Conservation (phyloP, 2,329 filamentous ascomycete species). For the Beauveria asiatica region DNA sequence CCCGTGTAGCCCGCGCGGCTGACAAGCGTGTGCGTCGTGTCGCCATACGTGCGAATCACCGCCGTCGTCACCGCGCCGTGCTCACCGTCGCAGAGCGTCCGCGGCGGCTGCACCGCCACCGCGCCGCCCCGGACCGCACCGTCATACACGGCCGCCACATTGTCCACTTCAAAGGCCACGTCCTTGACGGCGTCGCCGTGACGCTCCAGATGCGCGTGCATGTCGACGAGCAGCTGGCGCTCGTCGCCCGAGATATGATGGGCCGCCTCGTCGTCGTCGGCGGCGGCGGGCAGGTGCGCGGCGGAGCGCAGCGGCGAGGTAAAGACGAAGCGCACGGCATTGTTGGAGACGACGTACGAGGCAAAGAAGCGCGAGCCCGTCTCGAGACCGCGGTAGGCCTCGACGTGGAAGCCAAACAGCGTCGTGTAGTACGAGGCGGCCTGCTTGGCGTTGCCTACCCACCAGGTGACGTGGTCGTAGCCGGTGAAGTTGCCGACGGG, state of each 20-base stretch:
- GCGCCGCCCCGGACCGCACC: constrained; percentile 61
- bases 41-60: constrained; percentile 83
- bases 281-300: constrained; percentile 44
- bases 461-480: constrained; percentile 93
- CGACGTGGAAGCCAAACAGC: constrained; percentile 73
- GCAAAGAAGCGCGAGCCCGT: constrained; percentile 75
- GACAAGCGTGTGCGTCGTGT: constrained; percentile 90
- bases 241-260: constrained; percentile 50
- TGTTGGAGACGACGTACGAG: constrained; percentile 76
- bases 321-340: constrained; percentile 71
- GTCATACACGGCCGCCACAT: constrained; percentile 70
- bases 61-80: constrained; percentile 63
- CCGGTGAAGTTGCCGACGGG: constrained; percentile 58
- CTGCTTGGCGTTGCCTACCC: constrained; percentile 94
- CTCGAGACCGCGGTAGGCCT: constrained; percentile 83
- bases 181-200: constrained; percentile 95
- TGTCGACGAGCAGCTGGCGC: constrained; percentile 56
- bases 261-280: constrained; percentile 48
- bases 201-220: constrained; percentile 73
- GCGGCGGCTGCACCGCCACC: constrained; percentile 53
- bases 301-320: constrained; percentile 68
- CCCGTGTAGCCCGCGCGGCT: constrained; percentile 63
- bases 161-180: constrained; percentile 89
- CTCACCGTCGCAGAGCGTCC: constrained; percentile 44
- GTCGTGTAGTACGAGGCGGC: constrained; percentile 81